Conservation (phyloP, 2,329 filamentous ascomycete genomes). For the Verticillium nonalfalfae region DNA sequence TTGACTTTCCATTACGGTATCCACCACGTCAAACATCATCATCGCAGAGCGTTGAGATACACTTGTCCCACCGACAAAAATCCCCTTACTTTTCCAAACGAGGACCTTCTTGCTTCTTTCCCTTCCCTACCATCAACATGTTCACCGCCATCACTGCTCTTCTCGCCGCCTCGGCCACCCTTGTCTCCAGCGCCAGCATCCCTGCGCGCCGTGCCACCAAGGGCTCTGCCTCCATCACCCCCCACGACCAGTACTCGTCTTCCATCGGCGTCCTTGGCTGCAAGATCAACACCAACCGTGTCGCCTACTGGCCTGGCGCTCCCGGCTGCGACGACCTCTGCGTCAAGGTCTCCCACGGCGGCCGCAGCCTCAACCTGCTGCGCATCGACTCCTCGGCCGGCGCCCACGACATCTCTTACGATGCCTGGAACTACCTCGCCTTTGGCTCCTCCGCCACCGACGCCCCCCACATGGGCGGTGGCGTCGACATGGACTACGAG, state of each 20-base stretch:
- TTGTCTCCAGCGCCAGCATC: conserved; percentile 18
- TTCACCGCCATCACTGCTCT: conserved; percentile 21
- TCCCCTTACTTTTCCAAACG: neutral
- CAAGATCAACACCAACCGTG: conserved; percentile 53
- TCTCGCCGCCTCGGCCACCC: conserved; percentile 18
- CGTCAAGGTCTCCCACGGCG: conserved; percentile 42
- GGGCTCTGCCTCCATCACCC: conserved; percentile 35
- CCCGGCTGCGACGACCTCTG: conserved; percentile 52
- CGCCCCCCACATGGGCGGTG: conserved; percentile 40
- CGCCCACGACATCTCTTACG: conserved; percentile 54
- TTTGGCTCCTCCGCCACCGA: conserved; percentile 41
- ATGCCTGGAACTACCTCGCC: conserved; percentile 54
- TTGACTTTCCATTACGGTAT: neutral
- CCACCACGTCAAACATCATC: neutral
- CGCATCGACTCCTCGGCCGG: conserved; percentile 49
- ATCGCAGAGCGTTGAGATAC: neutral
- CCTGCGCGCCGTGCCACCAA: conserved; percentile 12
- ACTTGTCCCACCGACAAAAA: neutral
- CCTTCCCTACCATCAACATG: conserved; percentile 12
- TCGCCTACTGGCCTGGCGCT: conserved; percentile 52
- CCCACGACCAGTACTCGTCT: conserved; percentile 50
- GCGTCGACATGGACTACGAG: conserved; percentile 44
- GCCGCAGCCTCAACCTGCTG: conserved; percentile 48
- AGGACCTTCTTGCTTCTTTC: neutral
- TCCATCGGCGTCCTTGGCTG: conserved; percentile 53